phyloP scores from a whole-genome alignment of 2,329 filamentous ascomycete genomes.

The Cryphonectria radicalis region DNA sequence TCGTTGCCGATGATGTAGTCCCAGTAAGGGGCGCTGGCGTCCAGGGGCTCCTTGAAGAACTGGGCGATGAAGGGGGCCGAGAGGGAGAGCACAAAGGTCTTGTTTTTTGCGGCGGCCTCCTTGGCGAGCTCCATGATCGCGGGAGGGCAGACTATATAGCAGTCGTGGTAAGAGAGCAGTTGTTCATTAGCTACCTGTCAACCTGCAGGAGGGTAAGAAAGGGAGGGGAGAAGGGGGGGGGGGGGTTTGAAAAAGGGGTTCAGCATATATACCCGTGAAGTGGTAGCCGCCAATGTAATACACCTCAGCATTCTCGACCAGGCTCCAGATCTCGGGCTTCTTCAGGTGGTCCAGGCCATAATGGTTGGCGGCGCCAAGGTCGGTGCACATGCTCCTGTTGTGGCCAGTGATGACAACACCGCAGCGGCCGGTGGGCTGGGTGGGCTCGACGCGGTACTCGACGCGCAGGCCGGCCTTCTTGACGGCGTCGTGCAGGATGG shows the following conservation, averaged over 20 bases:
- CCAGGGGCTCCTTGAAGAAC: slow-evolving; percentile 96
- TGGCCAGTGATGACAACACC: slow-evolving; percentile 96
- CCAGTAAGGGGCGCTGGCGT: slow-evolving; percentile 86
- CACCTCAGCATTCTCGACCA: slow-evolving; percentile 84
- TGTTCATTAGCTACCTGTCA: background rate
- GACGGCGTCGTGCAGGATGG: slow-evolving; percentile 84
- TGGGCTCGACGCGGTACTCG: slow-evolving; percentile 90
- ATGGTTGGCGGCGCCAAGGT: slow-evolving; percentile 94
- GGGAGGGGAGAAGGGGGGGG: background rate
- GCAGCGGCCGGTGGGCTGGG: slow-evolving; percentile 86
- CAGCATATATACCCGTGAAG: slow-evolving; percentile 65
- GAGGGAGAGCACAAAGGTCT: slow-evolving; percentile 88
- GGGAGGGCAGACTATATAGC: slow-evolving; percentile 72
- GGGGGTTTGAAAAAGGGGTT: background rate
- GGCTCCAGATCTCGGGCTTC: slow-evolving; percentile 85
- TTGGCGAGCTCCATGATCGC: slow-evolving; percentile 89
- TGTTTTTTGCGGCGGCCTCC: slow-evolving; percentile 87
- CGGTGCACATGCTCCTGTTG: slow-evolving; percentile 92
- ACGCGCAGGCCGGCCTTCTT: slow-evolving; percentile 86
- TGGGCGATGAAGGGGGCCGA: slow-evolving; percentile 95
- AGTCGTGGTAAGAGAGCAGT: background rate
- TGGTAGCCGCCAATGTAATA: slow-evolving; percentile 98
- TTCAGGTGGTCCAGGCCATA: slow-evolving; percentile 95
- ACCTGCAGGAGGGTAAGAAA: background rate
- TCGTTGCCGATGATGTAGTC: slow-evolving; percentile 98